Conservation (phyloP, 1,284 basidiomycete species). For the Takashimella tepidaria region DNA sequence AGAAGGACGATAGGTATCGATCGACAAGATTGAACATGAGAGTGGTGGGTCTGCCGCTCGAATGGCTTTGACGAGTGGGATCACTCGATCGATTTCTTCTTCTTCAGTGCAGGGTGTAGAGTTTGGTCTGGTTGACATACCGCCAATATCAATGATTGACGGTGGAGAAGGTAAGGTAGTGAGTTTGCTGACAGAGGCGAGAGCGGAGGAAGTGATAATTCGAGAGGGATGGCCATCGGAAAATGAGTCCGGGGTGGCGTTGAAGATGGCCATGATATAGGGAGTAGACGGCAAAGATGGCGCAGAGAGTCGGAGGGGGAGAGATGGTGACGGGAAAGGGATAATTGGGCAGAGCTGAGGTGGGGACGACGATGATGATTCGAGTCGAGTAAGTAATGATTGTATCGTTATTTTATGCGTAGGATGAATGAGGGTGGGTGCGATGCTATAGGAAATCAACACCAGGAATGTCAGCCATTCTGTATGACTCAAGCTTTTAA, state of each 20-base stretch:
- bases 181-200: constrained; percentile 26
- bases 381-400: constrained; percentile 51
- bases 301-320: constrained; percentile 49
- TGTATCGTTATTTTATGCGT: constrained; percentile 52
- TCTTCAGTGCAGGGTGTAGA: constrained; percentile 62
- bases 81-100: constrained; percentile 71
- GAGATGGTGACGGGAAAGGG: constrained; percentile 49
- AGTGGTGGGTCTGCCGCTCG: constrained; percentile 25
- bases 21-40: constrained; percentile 57
- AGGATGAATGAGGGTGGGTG: constrained; percentile 63
- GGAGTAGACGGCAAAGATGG: constrained; percentile 49
- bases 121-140: constrained; percentile 80
- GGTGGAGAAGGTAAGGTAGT: constrained; percentile 36
- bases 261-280: constrained; percentile 88
- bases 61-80: constrained; percentile 60
- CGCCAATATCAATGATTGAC: constrained; percentile 85
- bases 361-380: constrained; percentile 59
- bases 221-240: constrained; percentile 67
- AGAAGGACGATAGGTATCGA: constrained; percentile 85
- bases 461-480: too few relatives aligned
- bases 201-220: constrained; percentile 22
- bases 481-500: too few relatives aligned
- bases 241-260: constrained; percentile 94
- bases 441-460: constrained; percentile 31
- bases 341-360: constrained; percentile 44